These are phyloP conservation scores for Aspergillus tanneri DNA, from an alignment of 2,329 filamentous ascomycete species.

Conservation along the genomic window DNA sequence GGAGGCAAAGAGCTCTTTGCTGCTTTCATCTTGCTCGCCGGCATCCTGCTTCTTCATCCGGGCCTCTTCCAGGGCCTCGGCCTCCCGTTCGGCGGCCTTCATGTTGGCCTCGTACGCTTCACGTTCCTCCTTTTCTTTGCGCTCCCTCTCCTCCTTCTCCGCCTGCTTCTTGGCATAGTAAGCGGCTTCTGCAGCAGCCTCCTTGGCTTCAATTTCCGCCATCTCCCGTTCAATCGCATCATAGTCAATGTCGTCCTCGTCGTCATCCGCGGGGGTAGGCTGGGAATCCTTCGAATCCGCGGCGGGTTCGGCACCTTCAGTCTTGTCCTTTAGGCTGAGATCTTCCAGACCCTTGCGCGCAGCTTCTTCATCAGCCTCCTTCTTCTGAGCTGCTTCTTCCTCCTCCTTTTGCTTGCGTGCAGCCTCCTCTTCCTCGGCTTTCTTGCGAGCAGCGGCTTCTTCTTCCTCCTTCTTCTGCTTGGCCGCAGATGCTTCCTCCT, in stretches of 20 bases:
- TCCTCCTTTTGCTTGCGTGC: conserved; percentile 30
- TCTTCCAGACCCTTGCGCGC: conserved; percentile 27
- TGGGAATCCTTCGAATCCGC: conserved; percentile 33
- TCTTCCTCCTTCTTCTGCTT: conserved; percentile 35
- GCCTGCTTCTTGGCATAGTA: conserved; percentile 72
- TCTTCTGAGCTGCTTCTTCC: conserved; percentile 31
- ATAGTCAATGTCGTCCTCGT: conserved; percentile 46
- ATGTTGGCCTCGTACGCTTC: conserved; percentile 48
- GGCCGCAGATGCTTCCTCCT: conserved; percentile 46
- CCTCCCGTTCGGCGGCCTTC: conserved; percentile 50
- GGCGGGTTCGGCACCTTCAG: conserved; percentile 48
- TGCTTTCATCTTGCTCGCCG: conserved; percentile 30
- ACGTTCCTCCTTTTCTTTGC: conserved; percentile 48
- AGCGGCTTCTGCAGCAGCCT: conserved; percentile 45
- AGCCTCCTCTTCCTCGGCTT: conserved; percentile 49
- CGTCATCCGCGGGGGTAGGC: conserved; percentile 32
- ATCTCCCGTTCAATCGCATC: conserved; percentile 50
- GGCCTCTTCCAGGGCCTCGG: conserved; percentile 48
- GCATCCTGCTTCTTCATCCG: conserved; percentile 43
- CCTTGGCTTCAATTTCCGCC: conserved; percentile 49
- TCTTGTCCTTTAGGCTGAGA: conserved; percentile 32
- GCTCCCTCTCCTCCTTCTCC: conserved; percentile 59
- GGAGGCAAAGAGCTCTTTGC: conserved; percentile 45
- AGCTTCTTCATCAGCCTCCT: conserved; percentile 26
- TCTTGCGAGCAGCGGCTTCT: conserved; percentile 34